phyloP scores from a whole-genome alignment of 768 basidiomycete species.

The Imleria badia region DNA sequence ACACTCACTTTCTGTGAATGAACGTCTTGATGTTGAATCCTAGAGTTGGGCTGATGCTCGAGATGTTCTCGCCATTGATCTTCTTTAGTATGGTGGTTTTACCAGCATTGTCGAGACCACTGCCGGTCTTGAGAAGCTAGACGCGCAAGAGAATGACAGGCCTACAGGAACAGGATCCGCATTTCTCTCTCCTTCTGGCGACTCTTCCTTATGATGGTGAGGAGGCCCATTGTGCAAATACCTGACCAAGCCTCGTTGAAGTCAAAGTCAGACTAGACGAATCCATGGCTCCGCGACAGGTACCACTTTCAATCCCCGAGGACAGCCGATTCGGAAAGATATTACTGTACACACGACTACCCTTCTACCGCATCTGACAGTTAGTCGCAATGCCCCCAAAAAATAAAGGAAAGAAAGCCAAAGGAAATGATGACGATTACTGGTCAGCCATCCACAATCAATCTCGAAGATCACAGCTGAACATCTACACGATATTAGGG shows the following conservation, averaged over 20 bases:
- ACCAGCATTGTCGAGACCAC: slow-evolving; percentile 97
- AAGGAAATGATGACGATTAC: slow-evolving; percentile 73
- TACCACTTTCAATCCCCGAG: slow-evolving; percentile 18
- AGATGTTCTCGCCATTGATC: slow-evolving; percentile 89
- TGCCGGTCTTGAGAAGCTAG: slow-evolving; percentile 35
- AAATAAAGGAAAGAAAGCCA: slow-evolving; percentile 85
- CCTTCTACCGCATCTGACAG: neutral
- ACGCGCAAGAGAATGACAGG: slow-evolving; percentile 8
- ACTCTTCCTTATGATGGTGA: slow-evolving; percentile 97
- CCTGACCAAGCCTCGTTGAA: neutral
- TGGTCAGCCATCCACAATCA: slow-evolving; percentile 51
- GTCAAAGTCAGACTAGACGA: neutral
- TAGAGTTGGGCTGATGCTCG: slow-evolving; percentile 85
- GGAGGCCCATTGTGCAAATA: slow-evolving; percentile 69
- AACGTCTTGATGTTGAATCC: slow-evolving; percentile 99
- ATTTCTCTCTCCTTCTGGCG: slow-evolving; percentile 95
- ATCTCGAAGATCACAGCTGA: slow-evolving; percentile 18
- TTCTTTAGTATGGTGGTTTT: slow-evolving; percentile 98
- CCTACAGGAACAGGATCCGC: slow-evolving; percentile 90
- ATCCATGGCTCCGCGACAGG: slow-evolving; percentile 4
- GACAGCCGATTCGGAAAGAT: slow-evolving; percentile 16
- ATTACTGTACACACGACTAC: neutral
- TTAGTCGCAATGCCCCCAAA: slow-evolving; percentile 46
- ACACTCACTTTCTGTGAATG: slow-evolving; percentile 76
- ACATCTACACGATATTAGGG: slow-evolving; percentile 43